These are phyloP conservation scores for Bolboschoenus planiculmis DNA, from an alignment of 176 grass and related monocot species.

Conservation along the genomic window DNA sequence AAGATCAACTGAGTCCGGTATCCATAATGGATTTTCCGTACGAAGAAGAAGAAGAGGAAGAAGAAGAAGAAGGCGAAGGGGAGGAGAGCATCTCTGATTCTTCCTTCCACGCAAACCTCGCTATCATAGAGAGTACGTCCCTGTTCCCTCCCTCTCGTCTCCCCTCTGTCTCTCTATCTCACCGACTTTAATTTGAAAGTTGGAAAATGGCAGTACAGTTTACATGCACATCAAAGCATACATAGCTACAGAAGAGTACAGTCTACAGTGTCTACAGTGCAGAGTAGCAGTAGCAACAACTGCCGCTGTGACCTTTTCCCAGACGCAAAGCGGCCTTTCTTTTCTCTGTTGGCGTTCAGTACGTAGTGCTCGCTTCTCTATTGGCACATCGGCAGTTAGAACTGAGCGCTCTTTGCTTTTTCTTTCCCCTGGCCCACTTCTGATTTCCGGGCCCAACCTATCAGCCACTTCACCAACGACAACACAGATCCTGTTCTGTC, in stretches of 20 bases:
- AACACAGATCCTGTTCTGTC: background rate
- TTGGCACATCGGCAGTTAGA: constrained; percentile 1
- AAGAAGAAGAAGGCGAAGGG: background rate
- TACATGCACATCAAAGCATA: background rate
- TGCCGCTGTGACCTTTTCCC: background rate
- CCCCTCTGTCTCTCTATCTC: background rate
- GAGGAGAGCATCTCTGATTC: constrained; percentile 8
- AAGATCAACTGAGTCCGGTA: constrained; percentile 48
- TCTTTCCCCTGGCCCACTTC: background rate
- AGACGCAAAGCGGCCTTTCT: background rate
- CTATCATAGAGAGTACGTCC: constrained; percentile 52
- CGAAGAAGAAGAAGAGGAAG: constrained; percentile 26
- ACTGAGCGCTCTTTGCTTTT: background rate
- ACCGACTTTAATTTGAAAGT: constrained; percentile 29
- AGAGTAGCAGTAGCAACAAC: background rate
- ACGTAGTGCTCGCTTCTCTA: background rate
- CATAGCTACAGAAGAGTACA: background rate
- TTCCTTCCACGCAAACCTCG: constrained; percentile 38
- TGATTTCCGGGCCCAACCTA: background rate
- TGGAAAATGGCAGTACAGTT: background rate
- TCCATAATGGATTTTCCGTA: constrained; percentile 78
- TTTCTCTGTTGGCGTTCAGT: background rate
- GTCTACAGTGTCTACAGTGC: background rate
- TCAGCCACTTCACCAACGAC: background rate
- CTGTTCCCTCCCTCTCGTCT: background rate